Percentiles rank a stretch among this genome's conserved stretches.
phyloP scores from a whole-genome alignment of 2,329 filamentous ascomycete genomes.

The Phialemoniopsis sp. region DNA sequence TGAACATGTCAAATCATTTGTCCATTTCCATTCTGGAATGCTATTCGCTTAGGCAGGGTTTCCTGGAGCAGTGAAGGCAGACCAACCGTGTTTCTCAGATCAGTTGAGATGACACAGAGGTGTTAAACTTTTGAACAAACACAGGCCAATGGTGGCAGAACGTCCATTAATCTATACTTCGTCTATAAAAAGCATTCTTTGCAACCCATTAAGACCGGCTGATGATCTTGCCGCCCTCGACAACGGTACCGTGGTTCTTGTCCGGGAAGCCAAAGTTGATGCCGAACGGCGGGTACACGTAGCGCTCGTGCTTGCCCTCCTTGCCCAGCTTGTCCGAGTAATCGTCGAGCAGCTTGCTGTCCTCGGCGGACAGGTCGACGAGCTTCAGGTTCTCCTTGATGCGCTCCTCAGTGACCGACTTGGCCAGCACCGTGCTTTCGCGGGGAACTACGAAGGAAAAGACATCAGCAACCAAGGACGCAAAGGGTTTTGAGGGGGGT shows the following conservation, averaged over 20 bases:
- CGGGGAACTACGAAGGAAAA: conserved; percentile 67
- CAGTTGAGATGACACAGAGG: too few species aligned
- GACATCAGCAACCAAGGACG: background rate
- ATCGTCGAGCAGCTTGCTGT: conserved; percentile 52
- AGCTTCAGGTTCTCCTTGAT: conserved; percentile 69
- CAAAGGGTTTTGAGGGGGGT: background rate
- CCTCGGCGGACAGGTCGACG: conserved; percentile 59
- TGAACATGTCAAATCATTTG: too few species aligned
- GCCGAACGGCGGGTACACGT: conserved; percentile 66
- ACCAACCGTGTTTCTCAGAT: too few species aligned
- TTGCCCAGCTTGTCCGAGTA: conserved; percentile 47
- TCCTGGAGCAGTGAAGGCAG: too few species aligned
- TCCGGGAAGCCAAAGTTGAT: conserved; percentile 71
- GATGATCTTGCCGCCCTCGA: conserved; percentile 16
- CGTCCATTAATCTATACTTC: background rate
- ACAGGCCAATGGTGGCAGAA: too few species aligned
- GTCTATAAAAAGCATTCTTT: conserved; percentile 8
- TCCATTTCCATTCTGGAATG: too few species aligned
- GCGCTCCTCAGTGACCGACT: conserved; percentile 64
- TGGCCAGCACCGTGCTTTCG: conserved; percentile 67
- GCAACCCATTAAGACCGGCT: background rate
- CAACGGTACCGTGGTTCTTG: conserved; percentile 29
- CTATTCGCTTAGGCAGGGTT: too few species aligned
- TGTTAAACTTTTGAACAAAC: conserved; percentile 3
- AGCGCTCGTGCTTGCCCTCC: conserved; percentile 52